Conservation (phyloP, 176 grass and related monocot species). For the barley (Hordeum vulgare) region MorexV3_pseudomolecules_assembly NC_058523.1:520766771-520767270, state of each 20-base stretch:
- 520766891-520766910: slow-evolving; percentile 3
- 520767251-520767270: slow-evolving; percentile 51
- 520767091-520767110: slow-evolving; percentile 43
- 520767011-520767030: slow-evolving; percentile 48
- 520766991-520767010: slow-evolving; percentile 52
- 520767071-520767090: slow-evolving; percentile 33
- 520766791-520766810: slow-evolving; percentile 70
- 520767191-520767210: slow-evolving; percentile 71
- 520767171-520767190: slow-evolving; percentile 44
- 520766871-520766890: slow-evolving; percentile 61
- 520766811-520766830: slow-evolving; percentile 43
- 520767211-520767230: slow-evolving; percentile 67
- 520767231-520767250: slow-evolving; percentile 61
- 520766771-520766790: slow-evolving; percentile 68
- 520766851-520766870: slow-evolving; percentile 48
- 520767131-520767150: neutral
- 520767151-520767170: neutral
- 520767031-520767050: slow-evolving; percentile 39
- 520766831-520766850: slow-evolving; percentile 41
- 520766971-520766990: neutral
- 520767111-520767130: neutral
- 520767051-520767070: slow-evolving; percentile 63
- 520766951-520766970: neutral
- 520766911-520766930: neutral
- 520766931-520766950: neutral